phyloP scores from a whole-genome alignment of 768 basidiomycete genomes.

The Tephrocybe sp. region DNA sequence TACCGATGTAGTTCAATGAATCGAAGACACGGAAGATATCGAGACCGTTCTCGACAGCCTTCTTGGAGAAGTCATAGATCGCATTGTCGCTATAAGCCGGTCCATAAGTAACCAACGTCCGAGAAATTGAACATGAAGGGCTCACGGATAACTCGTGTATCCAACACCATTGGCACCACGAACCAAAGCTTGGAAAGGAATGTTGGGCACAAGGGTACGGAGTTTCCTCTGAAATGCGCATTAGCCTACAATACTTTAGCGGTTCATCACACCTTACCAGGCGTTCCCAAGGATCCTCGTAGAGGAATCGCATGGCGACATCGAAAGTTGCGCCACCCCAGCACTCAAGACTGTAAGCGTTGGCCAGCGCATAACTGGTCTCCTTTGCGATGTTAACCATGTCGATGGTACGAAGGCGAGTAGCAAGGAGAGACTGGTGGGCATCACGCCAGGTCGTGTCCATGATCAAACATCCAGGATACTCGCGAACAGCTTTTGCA shows the following conservation, averaged over 20 bases:
- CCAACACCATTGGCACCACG: conserved; percentile 99
- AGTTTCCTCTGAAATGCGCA: conserved; percentile 66
- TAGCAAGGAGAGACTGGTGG: conserved; percentile 96
- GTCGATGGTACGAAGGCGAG: conserved; percentile 92
- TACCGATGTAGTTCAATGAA: conserved; percentile 97
- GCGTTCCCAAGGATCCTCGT: conserved; percentile 99
- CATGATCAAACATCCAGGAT: conserved; percentile 95
- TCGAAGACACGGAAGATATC: conserved; percentile 99
- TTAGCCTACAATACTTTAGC: conserved; percentile 10
- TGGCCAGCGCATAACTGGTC: conserved; percentile 91
- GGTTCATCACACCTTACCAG: conserved; percentile 49
- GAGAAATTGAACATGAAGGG: conserved; percentile 9
- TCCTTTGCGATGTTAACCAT: conserved; percentile 99
- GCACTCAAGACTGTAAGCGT: conserved; percentile 96
- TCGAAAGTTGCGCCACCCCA: conserved; percentile 99
- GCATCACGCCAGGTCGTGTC: conserved; percentile 99
- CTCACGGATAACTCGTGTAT: conserved; percentile 96
- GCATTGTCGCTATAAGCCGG: conserved; percentile 76
- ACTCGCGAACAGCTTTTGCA: conserved; percentile 95
- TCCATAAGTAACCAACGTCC: not conserved
- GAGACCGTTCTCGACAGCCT: conserved; percentile 98
- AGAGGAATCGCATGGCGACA: conserved; percentile 98
- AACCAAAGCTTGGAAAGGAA: conserved; percentile 96
- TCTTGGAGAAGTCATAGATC: conserved; percentile 99
- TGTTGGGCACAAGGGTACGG: conserved; percentile 95